phyloP scores from a whole-genome alignment of 371 early-diverging fungal species.

The Syncephalastrum contaminatum region DNA sequence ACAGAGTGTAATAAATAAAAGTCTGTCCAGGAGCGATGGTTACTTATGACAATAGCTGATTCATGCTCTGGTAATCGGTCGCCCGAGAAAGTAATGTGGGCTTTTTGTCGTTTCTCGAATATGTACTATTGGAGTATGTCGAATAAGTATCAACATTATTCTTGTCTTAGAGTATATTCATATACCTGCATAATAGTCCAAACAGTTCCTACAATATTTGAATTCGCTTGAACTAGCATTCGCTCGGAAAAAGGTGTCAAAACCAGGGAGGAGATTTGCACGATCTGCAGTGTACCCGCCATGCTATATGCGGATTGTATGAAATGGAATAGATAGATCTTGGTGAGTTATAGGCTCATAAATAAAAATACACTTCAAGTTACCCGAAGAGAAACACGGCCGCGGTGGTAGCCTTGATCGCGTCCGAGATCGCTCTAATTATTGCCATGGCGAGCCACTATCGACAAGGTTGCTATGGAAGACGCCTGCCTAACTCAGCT shows the following conservation, averaged over 20 bases:
- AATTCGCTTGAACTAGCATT: constrained; percentile 58
- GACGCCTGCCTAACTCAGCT: too few relatives aligned
- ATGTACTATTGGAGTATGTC: constrained; percentile 25
- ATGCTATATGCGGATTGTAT: constrained; percentile 18
- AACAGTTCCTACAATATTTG: constrained; percentile 53
- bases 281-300: constrained; percentile 50
- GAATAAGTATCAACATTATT: background rate
- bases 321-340: background rate
- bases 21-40: constrained; percentile 66
- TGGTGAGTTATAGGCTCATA: background rate
- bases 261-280: constrained; percentile 57
- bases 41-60: constrained; percentile 63
- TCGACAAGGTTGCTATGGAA: too few relatives aligned
- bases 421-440: constrained; percentile 30
- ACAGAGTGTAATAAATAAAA: constrained; percentile 66
- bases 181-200: constrained; percentile 71
- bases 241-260: constrained; percentile 54
- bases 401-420: constrained; percentile 32
- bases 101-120: constrained; percentile 58
- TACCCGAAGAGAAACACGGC: constrained; percentile 45
- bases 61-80: constrained; percentile 54
- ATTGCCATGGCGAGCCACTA: constrained; percentile 17
- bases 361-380: background rate
- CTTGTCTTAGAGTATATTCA: background rate
- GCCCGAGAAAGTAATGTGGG: constrained; percentile 66